Evolutionary conservation across 768 basidiomycete species (phyloP), one percentile per base, ranked within the genome.

Genomic region (Naganishia friedmannii): DNA sequence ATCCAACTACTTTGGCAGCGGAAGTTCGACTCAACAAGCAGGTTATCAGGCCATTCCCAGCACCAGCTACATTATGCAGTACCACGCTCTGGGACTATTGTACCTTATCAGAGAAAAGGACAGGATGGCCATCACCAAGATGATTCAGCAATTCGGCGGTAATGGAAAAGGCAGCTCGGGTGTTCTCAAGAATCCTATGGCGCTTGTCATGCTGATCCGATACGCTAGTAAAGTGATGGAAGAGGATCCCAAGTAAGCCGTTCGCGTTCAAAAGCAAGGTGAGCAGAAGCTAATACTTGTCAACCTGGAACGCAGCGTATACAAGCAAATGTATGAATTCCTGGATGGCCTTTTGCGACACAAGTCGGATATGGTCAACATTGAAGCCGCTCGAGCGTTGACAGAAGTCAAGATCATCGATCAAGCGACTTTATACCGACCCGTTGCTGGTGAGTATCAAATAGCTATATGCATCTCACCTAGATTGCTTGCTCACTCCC

Each of bases 321-420:
- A 95, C 81, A 88, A 86, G 72, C 93, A 91, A 76, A 95, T 97
- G 86, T 84, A 92, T 65, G 96, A 98, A 73, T 86, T 96, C 53
- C 85, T 98, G 45, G 96, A 98, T 78, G 89, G 90, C 39, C 94
- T 93, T 88, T 84, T 98, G 70, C 88, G 93, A 70, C 96, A 99
- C 83, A 99, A 99, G 85, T 96, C 93, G 75, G 96, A 99, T 80
- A 99, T 97, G 95, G 96, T 99, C 78, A 98, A 98, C 83, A 91
- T 93, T 72, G 96, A 99, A 81, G 96, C 96, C 26, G 95, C 96
- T 3, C 90, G 96, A 53, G 94, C 89, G 8, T 95, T 99, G 72
- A 97, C 94, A 80, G 95, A 97, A 80, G 91, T 95, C 90, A 90
- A 89, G 82, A 87, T 88, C 71, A 89, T 93, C 32, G 85, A 88